A percentile compares a stretch with the other conserved stretches of the same genome.
phyloP scores from a whole-genome alignment of 208 protist genomes.

The Leishmania braziliensis region DNA sequence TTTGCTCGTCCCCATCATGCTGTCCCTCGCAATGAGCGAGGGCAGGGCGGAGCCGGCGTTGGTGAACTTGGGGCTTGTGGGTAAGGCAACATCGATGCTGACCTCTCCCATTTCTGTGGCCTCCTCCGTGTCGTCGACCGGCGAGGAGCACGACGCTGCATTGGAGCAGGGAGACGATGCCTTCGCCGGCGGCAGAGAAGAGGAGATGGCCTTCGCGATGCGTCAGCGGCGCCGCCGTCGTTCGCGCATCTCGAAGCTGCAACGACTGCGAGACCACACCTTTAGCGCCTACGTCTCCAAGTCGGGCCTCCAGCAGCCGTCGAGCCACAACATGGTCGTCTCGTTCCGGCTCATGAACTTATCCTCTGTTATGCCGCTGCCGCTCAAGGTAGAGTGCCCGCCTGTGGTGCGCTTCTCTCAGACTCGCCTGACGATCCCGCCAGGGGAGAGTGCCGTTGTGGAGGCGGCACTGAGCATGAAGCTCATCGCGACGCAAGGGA shows the following conservation, averaged over 20 bases:
- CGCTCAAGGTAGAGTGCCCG: slow-evolving; percentile 74
- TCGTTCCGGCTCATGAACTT: slow-evolving; percentile 60
- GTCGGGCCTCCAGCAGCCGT: slow-evolving; percentile 10
- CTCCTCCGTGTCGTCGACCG: slow-evolving; percentile 8
- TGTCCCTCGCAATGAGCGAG: slow-evolving; percentile 64
- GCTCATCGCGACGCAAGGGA: slow-evolving; percentile 69
- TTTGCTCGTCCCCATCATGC: slow-evolving; percentile 47
- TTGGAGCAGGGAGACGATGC: background rate
- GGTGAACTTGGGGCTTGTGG: slow-evolving; percentile 45
- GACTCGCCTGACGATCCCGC: slow-evolving; percentile 60
- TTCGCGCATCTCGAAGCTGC: slow-evolving; percentile 17
- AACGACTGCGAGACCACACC: slow-evolving; percentile 23
- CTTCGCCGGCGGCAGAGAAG: slow-evolving; percentile 6
- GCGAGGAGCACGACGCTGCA: slow-evolving; percentile 14
- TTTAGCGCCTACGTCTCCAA: slow-evolving; percentile 19
- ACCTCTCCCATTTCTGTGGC: slow-evolving; percentile 13
- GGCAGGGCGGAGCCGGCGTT: slow-evolving; percentile 48
- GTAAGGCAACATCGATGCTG: slow-evolving; percentile 13
- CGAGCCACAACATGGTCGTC: slow-evolving; percentile 21
- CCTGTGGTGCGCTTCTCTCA: slow-evolving; percentile 69
- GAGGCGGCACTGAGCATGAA: slow-evolving; percentile 64
- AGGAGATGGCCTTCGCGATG: slow-evolving; percentile 21
- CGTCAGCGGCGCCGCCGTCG: slow-evolving; percentile 23
- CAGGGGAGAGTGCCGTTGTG: slow-evolving; percentile 50
- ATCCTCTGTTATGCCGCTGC: slow-evolving; percentile 69